These are phyloP conservation scores for Globisporangium lucens DNA, from an alignment of 352 stramenopile species.

Conservation along the genomic window DNA sequence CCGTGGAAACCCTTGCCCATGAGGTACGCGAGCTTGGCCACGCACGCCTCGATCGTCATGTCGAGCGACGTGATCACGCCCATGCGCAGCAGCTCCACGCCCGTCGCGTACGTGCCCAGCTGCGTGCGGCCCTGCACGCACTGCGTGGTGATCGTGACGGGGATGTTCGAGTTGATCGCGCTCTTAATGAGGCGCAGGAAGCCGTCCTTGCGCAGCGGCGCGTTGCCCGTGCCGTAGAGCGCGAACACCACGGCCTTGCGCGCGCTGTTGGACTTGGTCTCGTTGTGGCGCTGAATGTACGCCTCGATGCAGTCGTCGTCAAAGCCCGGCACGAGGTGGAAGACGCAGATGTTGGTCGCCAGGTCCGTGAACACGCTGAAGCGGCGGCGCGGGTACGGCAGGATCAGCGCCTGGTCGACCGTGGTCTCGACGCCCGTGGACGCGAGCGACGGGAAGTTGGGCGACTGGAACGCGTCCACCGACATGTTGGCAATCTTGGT, in stretches of 20 bases:
- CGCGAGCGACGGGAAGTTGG: constrained; percentile 93
- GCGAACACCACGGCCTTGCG: constrained; percentile 89
- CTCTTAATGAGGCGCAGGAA: constrained; percentile 87
- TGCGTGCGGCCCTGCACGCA: constrained; percentile 92
- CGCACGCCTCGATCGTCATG: constrained; percentile 95
- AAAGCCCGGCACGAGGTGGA: constrained; percentile 89
- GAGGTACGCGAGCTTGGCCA: constrained; percentile 94
- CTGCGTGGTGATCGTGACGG: constrained; percentile 94
- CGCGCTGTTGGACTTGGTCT: constrained; percentile 24
- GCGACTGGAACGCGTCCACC: constrained; percentile 96
- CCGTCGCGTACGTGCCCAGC: constrained; percentile 93
- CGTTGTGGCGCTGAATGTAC: constrained; percentile 69
- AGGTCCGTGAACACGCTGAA: constrained; percentile 91
- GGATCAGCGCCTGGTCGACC: constrained; percentile 87
- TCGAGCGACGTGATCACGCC: constrained; percentile 94
- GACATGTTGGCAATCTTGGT: constrained; percentile 95
- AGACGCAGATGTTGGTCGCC: constrained; percentile 91
- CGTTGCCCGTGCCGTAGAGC: constrained; percentile 96
- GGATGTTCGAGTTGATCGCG: constrained; percentile 76
- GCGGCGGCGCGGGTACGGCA: constrained; percentile 83
- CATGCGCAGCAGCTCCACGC: constrained; percentile 82
- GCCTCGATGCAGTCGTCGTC: constrained; percentile 84
- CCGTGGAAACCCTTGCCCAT: constrained; percentile 86
- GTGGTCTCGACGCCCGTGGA: constrained; percentile 92
- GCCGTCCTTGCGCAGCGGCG: constrained; percentile 83